These are phyloP conservation scores for Trifolium subterraneum DNA, from an alignment of 306 rosid genomes.

Conservation along the genomic window DNA sequence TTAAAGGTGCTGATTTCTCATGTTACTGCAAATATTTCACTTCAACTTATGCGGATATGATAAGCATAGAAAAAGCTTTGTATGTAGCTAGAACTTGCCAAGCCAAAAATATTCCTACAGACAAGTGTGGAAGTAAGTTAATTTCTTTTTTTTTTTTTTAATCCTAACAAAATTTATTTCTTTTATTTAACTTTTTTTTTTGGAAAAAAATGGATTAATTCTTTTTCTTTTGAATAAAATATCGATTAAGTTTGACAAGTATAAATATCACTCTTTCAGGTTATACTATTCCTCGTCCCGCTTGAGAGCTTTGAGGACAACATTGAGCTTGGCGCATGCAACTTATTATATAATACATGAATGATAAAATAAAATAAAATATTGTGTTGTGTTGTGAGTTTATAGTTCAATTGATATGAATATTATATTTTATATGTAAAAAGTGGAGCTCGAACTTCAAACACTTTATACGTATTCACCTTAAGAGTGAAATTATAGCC, in stretches of 20 bases:
- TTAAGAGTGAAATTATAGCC: no score
- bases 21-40: background rate
- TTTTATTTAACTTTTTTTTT: no score
- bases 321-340: background rate
- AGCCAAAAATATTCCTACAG: background rate
- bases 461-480: no score
- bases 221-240: no score
- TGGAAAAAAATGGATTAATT: no score
- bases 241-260: no score
- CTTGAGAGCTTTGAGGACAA: background rate
- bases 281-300: background rate
- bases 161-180: background rate
- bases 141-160: background rate
- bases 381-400: no score
- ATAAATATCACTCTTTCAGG: background rate
- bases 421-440: no score
- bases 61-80: background rate
- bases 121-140: conserved; percentile 1
- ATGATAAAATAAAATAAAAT: no score
- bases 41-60: rapidly evolving
- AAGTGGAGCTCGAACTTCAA: no score
- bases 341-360: no score
- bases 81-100: background rate
- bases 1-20: background rate
- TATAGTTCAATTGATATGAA: no score